Conservation (phyloP, 2,329 filamentous ascomycete genomes). For the Fusarium sp. region DNA sequence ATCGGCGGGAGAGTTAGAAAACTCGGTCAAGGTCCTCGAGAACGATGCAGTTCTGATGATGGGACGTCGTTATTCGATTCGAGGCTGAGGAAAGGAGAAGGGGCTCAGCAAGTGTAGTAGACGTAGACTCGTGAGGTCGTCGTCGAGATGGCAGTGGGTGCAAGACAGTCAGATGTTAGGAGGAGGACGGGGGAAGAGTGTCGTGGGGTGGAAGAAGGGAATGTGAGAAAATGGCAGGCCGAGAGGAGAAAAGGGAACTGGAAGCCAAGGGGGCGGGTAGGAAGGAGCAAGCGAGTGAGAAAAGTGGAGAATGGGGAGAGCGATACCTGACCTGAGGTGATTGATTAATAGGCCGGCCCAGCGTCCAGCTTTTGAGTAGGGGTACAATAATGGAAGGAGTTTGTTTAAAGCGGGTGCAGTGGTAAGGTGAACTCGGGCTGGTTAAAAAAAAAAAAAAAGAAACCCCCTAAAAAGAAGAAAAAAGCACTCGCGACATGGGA, state of each 20-base stretch:
- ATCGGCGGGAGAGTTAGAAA: constrained; percentile 7
- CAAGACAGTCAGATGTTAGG: constrained; percentile 29
- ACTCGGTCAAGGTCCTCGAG: constrained; percentile 11
- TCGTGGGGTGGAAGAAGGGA: constrained; percentile 37
- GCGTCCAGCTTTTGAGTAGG: constrained; percentile 19
- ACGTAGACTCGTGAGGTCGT: constrained; percentile 32
- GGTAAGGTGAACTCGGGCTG: not conserved
- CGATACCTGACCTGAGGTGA: constrained; percentile 14
- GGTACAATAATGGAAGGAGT: constrained; percentile 10
- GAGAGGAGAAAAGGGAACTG: constrained; percentile 30
- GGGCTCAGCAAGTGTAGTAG: constrained; percentile 23
- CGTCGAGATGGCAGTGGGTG: constrained; percentile 33
- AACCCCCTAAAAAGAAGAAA: constrained; percentile 1
- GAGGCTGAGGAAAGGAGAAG: constrained; percentile 10
- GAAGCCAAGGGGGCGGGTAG: constrained; percentile 34
- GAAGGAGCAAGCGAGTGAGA: constrained; percentile 36
- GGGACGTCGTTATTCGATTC: constrained; percentile 4
- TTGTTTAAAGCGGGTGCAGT: constrained; percentile 17
- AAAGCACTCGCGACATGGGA: not conserved
- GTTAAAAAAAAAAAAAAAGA: not conserved
- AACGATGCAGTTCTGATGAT: constrained; percentile 7
- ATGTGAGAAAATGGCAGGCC: constrained; percentile 34
- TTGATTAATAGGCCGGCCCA: constrained; percentile 23
- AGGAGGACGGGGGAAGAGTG: constrained; percentile 35
- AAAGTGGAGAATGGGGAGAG: constrained; percentile 43